Base-by-base conservation (phyloP, 2,329 filamentous ascomycete genomes). In the Alternaria infectoria region DNA sequence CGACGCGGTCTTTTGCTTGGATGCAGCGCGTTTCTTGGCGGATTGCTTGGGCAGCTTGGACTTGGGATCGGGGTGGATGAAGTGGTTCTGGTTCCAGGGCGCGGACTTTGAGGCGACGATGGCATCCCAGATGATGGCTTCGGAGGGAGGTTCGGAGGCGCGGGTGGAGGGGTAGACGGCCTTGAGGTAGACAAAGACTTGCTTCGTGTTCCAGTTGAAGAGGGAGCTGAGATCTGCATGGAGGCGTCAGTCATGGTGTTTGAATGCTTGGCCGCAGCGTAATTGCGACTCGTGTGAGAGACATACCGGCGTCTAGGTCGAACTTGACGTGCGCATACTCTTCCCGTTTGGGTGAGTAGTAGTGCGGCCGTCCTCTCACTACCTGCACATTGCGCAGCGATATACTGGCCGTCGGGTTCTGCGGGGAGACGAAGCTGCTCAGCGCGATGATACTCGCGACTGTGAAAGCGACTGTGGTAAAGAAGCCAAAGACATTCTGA, bases 171-270 rank as follows among this genome's bases (percentile, higher is more conserved):
- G 84, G 77, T 90, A 91, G 59, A 85, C 90, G 58, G 95, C 95
- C 59, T 93, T 95, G 62, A 99, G 90, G 84, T 97, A 99, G 80
- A 97, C 90, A 83, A 98, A 99, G 75, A 99, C 84, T 83, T 98
- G 93, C 82, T 99, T 99, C 19, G 96, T 99, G 86, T 99, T 99
- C 96, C 95, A 99, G 77, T 92, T 97, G 87, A 98, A 98, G 73
- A 99, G 92, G 46, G 91, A 91, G 64, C 89, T 91, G 64, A 99
- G 88, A 83, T 99, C 95, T 86, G 66, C 9, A 59, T 12, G 10
- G 30, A 10, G 32, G 30, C 15, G 50, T 62, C 8, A 62, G 56
- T 45, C 9, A 13, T 15, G 17, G 11, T 49, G 17, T 59, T 32
- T n/a, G 40, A 21, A 17, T 1, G 32, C 44, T 13, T 44, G 12